These are phyloP conservation scores for Nitzschia sp. DNA, from an alignment of 108 stramenopile species.

Conservation along the genomic window DNA sequence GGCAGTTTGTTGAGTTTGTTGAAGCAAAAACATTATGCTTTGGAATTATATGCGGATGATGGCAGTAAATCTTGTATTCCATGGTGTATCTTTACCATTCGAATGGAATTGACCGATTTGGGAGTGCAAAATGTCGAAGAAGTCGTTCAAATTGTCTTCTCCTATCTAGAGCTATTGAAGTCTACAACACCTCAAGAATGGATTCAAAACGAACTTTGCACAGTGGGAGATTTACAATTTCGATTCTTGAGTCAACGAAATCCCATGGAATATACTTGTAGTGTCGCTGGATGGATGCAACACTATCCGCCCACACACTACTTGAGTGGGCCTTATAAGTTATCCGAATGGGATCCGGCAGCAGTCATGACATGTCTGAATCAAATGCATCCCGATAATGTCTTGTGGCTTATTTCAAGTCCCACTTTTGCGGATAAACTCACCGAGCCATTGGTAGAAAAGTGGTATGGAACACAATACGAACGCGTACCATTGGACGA, in stretches of 20 bases:
- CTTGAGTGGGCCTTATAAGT: conserved; percentile 58
- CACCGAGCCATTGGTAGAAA: conserved; percentile 22
- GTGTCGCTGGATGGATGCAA: conserved; percentile 62
- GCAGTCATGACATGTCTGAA: conserved; percentile 34
- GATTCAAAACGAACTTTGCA: conserved; percentile 61
- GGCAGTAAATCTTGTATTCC: conserved; percentile 31
- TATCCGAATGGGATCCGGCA: conserved; percentile 49
- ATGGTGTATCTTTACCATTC: conserved; percentile 56
- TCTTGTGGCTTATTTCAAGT: conserved; percentile 52
- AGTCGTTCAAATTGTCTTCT: conserved; percentile 58
- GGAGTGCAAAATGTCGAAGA: conserved; percentile 75
- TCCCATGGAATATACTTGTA: conserved; percentile 61
- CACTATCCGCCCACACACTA: conserved; percentile 34
- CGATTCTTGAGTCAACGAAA: conserved; percentile 60
- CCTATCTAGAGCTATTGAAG: conserved; percentile 60
- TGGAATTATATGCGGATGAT: conserved; percentile 68
- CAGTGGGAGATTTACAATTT: conserved; percentile 58
- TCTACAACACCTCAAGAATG: conserved; percentile 56
- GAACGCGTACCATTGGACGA: conserved; percentile 17
- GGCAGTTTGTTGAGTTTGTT: conserved; percentile 67
- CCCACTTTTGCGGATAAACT: conserved; percentile 11
- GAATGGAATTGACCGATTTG: conserved; percentile 59
- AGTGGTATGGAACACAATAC: conserved; percentile 64
- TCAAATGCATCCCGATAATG: conserved; percentile 45
- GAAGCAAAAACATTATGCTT: conserved; percentile 66